Percentiles rank a stretch among this genome's conserved stretches.
Evolutionary conservation across 179 eudicot genomes (phyloP).

Genomic region (Amaranthus tricolor): DNA sequence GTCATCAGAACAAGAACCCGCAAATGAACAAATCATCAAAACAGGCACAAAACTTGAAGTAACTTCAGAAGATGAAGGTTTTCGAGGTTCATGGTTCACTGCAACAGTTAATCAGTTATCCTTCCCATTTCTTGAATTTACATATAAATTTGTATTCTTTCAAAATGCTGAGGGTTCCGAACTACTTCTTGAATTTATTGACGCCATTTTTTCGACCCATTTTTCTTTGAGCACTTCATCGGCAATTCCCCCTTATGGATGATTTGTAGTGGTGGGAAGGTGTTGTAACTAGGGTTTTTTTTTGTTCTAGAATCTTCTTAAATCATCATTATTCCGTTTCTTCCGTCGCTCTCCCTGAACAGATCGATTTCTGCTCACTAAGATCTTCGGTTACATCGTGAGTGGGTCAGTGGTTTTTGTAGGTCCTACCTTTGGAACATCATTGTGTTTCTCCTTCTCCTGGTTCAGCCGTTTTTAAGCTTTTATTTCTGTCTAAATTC

Average conservation of each 20-base stretch:
- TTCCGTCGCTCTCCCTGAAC: conserved; percentile 52
- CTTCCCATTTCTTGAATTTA: conserved; percentile 30
- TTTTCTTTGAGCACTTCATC: conserved; percentile 35
- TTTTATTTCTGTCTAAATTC: too few relatives aligned
- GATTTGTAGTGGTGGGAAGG: conserved; percentile 85
- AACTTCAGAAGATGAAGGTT: conserved; percentile 53
- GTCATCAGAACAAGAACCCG: neutral
- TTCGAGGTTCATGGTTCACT: conserved; percentile 68
- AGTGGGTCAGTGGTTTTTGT: conserved; percentile 45
- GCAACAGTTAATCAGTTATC: conserved; percentile 46
- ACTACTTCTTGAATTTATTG: conserved; percentile 39
- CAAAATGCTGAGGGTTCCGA: conserved; percentile 22
- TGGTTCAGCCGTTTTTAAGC: neutral
- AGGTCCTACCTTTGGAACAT: conserved; percentile 36
- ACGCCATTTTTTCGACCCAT: conserved; percentile 43
- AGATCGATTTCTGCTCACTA: conserved; percentile 38
- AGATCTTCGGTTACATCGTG: conserved; percentile 54
- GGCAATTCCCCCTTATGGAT: conserved; percentile 34
- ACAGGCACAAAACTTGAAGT: conserved; percentile 51
- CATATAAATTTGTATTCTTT: conserved; percentile 45
- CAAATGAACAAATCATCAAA: conserved; percentile 28
- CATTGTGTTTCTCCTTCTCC: conserved; percentile 5
- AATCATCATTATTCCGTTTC: conserved; percentile 40
- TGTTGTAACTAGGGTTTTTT: conserved; percentile 35
- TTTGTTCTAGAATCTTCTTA: conserved; percentile 5